A percentile compares a stretch with the other conserved stretches of the same genome.
Evolutionary conservation across 2,329 filamentous ascomycete genomes (phyloP).

Genomic region (Xylaria sp.): DNA sequence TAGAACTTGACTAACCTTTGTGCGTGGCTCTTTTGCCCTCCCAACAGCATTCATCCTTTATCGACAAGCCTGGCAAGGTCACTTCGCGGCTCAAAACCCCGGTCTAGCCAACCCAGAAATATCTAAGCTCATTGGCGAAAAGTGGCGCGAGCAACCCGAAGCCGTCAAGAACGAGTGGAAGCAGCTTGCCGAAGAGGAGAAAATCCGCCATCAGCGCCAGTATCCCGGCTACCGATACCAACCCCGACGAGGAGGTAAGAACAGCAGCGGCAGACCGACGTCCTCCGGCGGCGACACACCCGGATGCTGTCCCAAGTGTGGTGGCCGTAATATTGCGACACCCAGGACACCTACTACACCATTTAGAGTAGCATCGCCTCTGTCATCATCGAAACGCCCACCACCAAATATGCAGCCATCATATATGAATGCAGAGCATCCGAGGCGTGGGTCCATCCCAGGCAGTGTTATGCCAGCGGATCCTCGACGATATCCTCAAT

Average conservation of each 20-base stretch:
- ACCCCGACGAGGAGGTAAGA: conserved; percentile 73
- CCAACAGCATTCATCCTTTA: conserved; percentile 92
- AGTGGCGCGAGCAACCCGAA: conserved; percentile 83
- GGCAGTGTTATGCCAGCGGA: conserved; percentile 58
- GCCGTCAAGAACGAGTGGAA: conserved; percentile 89
- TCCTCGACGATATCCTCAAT: conserved; percentile 68
- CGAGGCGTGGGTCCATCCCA: conserved; percentile 47
- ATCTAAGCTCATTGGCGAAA: conserved; percentile 94
- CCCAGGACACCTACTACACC: conserved; percentile 68
- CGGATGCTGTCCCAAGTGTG: conserved; percentile 76
- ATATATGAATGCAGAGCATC: conserved; percentile 47
- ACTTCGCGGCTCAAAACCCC: conserved; percentile 84
- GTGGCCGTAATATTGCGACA: conserved; percentile 73
- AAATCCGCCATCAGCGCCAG: conserved; percentile 85
- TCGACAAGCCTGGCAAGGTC: conserved; percentile 89
- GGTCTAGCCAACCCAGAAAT: conserved; percentile 94
- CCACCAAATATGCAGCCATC: conserved; percentile 38
- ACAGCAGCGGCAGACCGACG: conserved; percentile 39
- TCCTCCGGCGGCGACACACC: conserved; percentile 59
- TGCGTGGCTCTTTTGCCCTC: conserved; percentile 31
- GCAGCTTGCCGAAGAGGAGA: conserved; percentile 90
- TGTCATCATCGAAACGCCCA: conserved; percentile 42
- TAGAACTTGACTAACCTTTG: conserved; percentile 40
- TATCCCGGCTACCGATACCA: conserved; percentile 97
- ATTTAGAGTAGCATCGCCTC: conserved; percentile 53